These are phyloP conservation scores for Boletus reticulatus DNA, from an alignment of 768 basidiomycete species.

Conservation along the genomic window DNA sequence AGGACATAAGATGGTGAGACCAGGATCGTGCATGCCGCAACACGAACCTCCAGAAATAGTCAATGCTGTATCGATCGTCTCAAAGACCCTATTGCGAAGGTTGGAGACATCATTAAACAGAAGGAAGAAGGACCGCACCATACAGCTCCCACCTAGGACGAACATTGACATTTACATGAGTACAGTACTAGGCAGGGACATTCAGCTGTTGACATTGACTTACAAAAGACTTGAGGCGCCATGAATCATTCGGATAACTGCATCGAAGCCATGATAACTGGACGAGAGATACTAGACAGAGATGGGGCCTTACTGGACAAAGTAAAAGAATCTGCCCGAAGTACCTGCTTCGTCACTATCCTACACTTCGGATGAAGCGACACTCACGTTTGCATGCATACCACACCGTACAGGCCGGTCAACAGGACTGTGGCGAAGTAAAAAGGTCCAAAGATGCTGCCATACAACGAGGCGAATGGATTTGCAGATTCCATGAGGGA, in stretches of 20 bases:
- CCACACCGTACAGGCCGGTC: neutral
- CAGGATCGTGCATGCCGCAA: neutral
- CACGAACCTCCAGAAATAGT: constrained; percentile 7
- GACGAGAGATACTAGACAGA: no score
- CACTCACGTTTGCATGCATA: constrained; percentile 13
- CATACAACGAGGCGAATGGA: neutral
- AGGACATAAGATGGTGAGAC: neutral
- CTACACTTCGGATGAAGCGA: neutral
- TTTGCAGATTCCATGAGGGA: neutral
- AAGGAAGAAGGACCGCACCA: neutral
- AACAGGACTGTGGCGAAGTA: neutral
- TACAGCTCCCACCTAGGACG: constrained; percentile 5
- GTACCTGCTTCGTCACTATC: neutral
- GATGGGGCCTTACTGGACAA: neutral
- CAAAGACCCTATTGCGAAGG: neutral
- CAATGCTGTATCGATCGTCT: constrained; percentile 11
- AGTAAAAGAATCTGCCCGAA: constrained; percentile 9
- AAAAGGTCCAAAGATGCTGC: neutral
- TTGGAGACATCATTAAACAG: neutral
- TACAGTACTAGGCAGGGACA: neutral
- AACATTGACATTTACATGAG: neutral
- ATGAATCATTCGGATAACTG: neutral
- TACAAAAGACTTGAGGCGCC: constrained; percentile 1
- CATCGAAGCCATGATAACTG: no score
- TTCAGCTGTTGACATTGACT: neutral